Percentiles rank a stretch among this genome's conserved stretches.
phyloP scores from a whole-genome alignment of 805 yeast genomes.

The Ogataea ganodermae region DNA sequence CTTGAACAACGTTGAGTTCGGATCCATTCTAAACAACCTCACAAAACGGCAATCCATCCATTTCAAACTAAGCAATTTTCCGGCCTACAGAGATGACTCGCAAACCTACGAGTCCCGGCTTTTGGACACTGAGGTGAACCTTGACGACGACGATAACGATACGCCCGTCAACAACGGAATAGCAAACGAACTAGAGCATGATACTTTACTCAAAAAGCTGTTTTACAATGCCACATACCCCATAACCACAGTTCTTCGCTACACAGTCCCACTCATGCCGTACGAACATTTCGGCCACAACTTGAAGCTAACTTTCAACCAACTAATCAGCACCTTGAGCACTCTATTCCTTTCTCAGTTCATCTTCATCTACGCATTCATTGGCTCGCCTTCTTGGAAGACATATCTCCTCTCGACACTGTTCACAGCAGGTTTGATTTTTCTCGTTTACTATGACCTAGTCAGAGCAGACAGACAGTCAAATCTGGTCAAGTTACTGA shows the following conservation, averaged over 20 bases:
- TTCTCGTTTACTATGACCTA: conserved; percentile 23
- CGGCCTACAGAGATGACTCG: conserved; percentile 18
- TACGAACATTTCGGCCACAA: conserved; percentile 24
- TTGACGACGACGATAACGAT: conserved; percentile 17
- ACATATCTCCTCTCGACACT: conserved; percentile 15
- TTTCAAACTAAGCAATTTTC: conserved; percentile 14
- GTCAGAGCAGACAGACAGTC: conserved; percentile 23
- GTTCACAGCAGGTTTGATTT: conserved; percentile 2
- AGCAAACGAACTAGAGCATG: no score
- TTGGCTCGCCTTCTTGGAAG: conserved; percentile 18
- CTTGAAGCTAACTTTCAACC: conserved; percentile 22
- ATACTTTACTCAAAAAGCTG: conserved; percentile 6
- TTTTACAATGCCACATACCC: conserved; percentile 23
- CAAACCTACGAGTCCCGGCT: conserved; percentile 27
- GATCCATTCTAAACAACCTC: conserved; percentile 27
- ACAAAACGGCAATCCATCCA: conserved; percentile 26
- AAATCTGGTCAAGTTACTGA: conserved; percentile 22
- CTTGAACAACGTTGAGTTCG: conserved; percentile 32
- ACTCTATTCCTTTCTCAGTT: conserved; percentile 26
- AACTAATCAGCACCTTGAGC: conserved; percentile 21
- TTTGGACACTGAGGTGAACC: conserved; percentile 11
- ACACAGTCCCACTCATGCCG: conserved; percentile 29
- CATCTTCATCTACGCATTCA: conserved; percentile 24
- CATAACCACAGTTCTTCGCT: conserved; percentile 19
- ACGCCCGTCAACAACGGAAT: conserved; percentile 8